Evolutionary conservation across 345 rosid species (phyloP).

Genomic region (Cochlearia excelsa): DNA sequence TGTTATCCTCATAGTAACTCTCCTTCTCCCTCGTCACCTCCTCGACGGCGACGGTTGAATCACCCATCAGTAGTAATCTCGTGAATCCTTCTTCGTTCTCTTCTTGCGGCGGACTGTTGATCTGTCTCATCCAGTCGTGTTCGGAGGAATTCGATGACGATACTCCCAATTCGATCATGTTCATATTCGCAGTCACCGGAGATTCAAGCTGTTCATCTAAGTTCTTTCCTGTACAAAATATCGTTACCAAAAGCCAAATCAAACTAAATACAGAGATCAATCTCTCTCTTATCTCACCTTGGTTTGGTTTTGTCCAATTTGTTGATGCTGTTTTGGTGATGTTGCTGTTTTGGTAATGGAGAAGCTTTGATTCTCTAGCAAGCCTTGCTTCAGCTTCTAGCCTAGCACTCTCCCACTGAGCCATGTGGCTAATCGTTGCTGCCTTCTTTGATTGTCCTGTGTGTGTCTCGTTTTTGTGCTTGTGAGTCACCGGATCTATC

Average conservation of each 20-base stretch:
- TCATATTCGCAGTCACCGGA: conserved; percentile 42
- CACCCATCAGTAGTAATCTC: no score
- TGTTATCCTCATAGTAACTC: conserved; percentile 67
- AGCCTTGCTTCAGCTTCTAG: conserved; percentile 56
- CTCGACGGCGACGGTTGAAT: not conserved
- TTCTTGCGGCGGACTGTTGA: no score
- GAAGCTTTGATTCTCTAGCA: conserved; percentile 47
- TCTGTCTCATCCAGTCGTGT: not conserved
- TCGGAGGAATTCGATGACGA: conserved; percentile 51
- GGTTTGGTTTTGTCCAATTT: conserved; percentile 39
- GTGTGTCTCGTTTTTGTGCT: conserved; percentile 45
- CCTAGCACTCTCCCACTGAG: conserved; percentile 57
- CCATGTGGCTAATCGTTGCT: conserved; percentile 50
- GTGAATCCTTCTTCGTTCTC: no score
- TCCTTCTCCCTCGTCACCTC: conserved; percentile 13
- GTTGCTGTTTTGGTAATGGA: conserved; percentile 24
- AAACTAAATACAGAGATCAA: not conserved
- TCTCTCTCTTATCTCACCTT: conserved; percentile 27
- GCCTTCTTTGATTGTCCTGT: conserved; percentile 65
- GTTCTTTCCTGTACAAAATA: conserved; percentile 27
- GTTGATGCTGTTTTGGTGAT: conserved; percentile 25
- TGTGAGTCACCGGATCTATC: conserved; percentile 45
- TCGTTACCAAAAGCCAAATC: not conserved
- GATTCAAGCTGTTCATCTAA: conserved; percentile 55
- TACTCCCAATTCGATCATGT: conserved; percentile 51